A percentile compares a stretch with the other conserved stretches of the same genome.
phyloP scores from a whole-genome alignment of 2,329 filamentous ascomycete species.

The Venturia nashicola region DNA sequence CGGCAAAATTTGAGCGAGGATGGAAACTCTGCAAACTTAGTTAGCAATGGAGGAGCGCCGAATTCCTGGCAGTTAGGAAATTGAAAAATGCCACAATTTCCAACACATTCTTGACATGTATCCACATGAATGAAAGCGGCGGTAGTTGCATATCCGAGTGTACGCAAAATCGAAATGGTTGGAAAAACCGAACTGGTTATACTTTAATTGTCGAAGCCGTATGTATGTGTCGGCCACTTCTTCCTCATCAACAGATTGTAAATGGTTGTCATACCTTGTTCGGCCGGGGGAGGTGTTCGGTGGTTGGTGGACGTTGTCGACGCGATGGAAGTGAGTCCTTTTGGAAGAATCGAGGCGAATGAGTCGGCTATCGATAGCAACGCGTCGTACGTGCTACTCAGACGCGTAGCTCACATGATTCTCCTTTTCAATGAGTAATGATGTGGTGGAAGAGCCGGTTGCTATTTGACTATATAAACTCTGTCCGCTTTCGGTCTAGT shows the following conservation, averaged over 20 bases:
- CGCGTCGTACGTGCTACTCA: not conserved
- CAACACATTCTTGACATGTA: not conserved
- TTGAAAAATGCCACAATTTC: not conserved
- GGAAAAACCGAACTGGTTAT: no score
- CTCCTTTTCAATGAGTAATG: not conserved
- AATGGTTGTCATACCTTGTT: not conserved
- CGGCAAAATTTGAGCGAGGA: conserved; percentile 9
- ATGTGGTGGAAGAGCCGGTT: not conserved
- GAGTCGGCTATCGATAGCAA: not conserved
- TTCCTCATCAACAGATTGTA: no score
- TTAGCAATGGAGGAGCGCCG: not conserved
- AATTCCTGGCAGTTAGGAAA: not conserved
- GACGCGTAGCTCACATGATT: not conserved
- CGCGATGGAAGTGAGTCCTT: not conserved
- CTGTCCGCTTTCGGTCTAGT: not conserved
- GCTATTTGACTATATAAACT: not conserved
- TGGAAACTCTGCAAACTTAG: not conserved
- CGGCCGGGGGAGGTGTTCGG: not conserved
- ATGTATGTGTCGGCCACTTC: no score
- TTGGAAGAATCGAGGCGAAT: not conserved
- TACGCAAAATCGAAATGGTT: no score
- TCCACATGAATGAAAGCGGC: no score
- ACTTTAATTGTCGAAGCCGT: no score
- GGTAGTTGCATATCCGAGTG: no score
- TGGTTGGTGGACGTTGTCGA: not conserved